These are phyloP conservation scores for Clonostachys solani DNA, from an alignment of 2,329 filamentous ascomycete genomes.

Conservation along the genomic window DNA sequence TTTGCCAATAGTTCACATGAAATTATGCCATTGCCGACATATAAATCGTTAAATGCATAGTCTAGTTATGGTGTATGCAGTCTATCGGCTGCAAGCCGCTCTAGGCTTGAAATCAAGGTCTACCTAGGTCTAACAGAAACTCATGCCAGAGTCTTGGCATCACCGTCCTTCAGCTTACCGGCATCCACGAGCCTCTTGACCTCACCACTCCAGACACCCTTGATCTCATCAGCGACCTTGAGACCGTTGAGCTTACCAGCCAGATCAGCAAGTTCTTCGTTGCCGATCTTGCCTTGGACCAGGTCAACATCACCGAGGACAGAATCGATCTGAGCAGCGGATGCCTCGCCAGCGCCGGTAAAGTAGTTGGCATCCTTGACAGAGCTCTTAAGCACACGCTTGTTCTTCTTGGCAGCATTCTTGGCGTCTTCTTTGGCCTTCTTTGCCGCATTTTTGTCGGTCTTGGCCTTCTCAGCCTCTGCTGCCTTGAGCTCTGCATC, in stretches of 20 bases:
- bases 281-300: conserved; percentile 82
- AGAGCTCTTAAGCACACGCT: conserved; percentile 88
- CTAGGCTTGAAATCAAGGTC: no score
- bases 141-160: conserved; percentile 68
- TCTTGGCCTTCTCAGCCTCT: conserved; percentile 85
- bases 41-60: no score
- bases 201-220: conserved; percentile 75
- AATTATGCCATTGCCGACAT: no score
- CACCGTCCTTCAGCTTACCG: conserved; percentile 83
- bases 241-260: conserved; percentile 75
- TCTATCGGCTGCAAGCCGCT: no score
- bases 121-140: background rate
- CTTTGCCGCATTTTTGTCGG: conserved; percentile 77
- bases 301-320: conserved; percentile 84
- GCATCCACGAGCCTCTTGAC: conserved; percentile 72
- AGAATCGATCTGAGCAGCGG: conserved; percentile 74
- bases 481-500: conserved; percentile 75
- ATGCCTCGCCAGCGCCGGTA: conserved; percentile 62
- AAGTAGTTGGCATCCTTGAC: conserved; percentile 99
- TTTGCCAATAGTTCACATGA: no score
- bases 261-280: conserved; percentile 83
- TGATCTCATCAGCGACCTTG: conserved; percentile 81
- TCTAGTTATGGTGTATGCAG: no score
- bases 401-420: conserved; percentile 99
- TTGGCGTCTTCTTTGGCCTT: conserved; percentile 99